phyloP scores from a whole-genome alignment of 192 early-diverging fungal species.

The Backusella australiensis region DNA sequence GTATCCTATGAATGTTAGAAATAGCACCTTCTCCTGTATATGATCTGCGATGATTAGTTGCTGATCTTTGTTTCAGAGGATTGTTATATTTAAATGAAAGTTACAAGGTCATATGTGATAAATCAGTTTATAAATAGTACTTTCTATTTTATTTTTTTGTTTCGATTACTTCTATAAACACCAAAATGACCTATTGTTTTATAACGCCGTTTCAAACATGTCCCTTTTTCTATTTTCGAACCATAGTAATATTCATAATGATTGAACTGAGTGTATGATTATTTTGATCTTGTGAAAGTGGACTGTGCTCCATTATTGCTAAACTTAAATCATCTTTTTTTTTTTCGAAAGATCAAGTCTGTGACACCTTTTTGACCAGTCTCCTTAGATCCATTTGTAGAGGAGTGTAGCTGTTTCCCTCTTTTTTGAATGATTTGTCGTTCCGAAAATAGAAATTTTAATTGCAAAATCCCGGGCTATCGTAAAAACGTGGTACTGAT shows the following conservation, averaged over 20 bases:
- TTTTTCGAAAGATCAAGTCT: not conserved
- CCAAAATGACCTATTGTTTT: not conserved
- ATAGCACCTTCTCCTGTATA: not conserved
- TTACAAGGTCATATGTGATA: not conserved
- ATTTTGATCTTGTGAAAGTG: not conserved
- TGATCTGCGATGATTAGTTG: not conserved
- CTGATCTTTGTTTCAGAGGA: not conserved
- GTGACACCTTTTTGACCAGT: not conserved
- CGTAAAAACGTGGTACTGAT: not conserved
- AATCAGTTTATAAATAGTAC: not conserved
- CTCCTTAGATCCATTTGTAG: not conserved
- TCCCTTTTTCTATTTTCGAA: not conserved
- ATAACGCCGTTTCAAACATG: not conserved
- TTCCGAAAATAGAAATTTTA: slow-evolving; percentile 2
- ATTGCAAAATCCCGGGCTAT: not conserved
- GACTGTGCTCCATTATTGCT: not conserved
- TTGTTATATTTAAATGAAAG: not conserved
- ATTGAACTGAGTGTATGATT: not conserved
- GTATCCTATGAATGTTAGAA: not conserved
- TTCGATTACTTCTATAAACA: not conserved
- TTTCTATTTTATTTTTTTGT: not conserved
- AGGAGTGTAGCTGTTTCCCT: not conserved
- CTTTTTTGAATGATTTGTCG: not conserved
- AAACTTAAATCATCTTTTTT: not conserved
- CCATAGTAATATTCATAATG: not conserved